Percentiles rank a stretch among this genome's conserved stretches.
Evolutionary conservation across 2,329 filamentous ascomycete genomes (phyloP).

Genomic region (Aureobasidium subglaciale): DNA sequence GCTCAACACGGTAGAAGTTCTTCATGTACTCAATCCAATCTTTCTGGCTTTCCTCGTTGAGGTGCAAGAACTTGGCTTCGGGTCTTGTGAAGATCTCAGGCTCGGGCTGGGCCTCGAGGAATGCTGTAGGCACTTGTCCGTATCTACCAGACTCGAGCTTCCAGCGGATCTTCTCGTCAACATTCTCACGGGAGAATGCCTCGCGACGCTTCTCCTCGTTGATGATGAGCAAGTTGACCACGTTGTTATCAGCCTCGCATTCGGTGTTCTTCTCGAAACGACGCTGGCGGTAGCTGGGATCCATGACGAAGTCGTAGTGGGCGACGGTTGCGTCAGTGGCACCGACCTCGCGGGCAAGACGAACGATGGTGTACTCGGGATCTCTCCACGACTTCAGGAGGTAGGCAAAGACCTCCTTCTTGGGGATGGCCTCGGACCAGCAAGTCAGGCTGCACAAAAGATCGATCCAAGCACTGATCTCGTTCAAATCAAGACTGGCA

Average conservation of each 20-base stretch:
- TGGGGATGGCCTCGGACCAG: not conserved
- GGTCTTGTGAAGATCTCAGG: not conserved
- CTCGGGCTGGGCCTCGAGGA: not conserved
- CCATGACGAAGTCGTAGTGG: not conserved
- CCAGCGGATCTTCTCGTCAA: not conserved
- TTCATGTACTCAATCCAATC: not conserved
- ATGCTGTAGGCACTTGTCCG: not conserved
- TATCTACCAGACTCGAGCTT: slow-evolving; percentile 10
- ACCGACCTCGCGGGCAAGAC: not conserved
- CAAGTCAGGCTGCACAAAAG: not conserved
- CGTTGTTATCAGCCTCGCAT: not conserved
- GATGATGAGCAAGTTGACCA: not conserved
- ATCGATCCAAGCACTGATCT: slow-evolving; percentile 4
- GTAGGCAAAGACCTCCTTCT: not conserved
- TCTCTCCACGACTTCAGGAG: not conserved
- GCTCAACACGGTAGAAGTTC: not conserved
- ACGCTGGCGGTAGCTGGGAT: not conserved
- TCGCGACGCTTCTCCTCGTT: not conserved
- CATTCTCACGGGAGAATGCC: not conserved
- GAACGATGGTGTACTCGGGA: not conserved
- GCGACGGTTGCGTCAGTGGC: not conserved
- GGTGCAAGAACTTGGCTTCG: not conserved
- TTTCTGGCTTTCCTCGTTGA: not conserved
- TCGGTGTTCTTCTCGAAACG: not conserved
- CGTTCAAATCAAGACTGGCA: not conserved